phyloP scores from a whole-genome alignment of 441 rosid genomes.

The Euphorbia schlechtendalii region DNA sequence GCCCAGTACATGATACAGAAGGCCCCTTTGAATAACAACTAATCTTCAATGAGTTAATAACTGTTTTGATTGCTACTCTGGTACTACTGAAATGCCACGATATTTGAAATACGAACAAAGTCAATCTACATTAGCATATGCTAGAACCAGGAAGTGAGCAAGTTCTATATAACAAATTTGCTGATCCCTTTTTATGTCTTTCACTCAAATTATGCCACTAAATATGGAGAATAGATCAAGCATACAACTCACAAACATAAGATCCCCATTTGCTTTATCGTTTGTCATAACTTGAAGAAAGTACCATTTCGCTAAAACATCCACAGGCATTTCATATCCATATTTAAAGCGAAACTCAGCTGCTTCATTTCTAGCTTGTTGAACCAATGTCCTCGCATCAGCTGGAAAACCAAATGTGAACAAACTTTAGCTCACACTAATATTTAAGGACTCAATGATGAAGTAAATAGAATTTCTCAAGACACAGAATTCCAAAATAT shows the following conservation, averaged over 20 bases:
- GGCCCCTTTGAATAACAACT: not conserved
- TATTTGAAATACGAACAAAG: not conserved
- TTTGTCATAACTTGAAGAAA: not conserved
- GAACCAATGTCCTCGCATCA: constrained; percentile 93
- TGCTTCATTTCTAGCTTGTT: constrained; percentile 95
- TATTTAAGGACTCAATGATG: not conserved
- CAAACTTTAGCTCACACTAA: not conserved
- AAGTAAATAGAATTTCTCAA: not conserved
- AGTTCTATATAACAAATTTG: not conserved
- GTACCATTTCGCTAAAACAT: constrained; percentile 64
- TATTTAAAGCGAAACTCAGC: constrained; percentile 87
- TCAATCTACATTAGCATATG: not conserved
- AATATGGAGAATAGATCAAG: not conserved
- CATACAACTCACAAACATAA: not conserved
- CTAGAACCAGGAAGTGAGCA: not conserved
- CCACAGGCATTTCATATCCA: constrained; percentile 95
- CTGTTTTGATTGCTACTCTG: not conserved
- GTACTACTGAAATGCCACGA: not conserved
- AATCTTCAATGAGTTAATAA: too few relatives aligned
- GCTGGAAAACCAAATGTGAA: constrained; percentile 37
- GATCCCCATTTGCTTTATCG: not conserved
- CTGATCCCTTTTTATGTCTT: not conserved
- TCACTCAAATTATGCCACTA: not conserved
- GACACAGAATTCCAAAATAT: too few relatives aligned
- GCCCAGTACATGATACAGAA: not conserved